A percentile compares a stretch with the other conserved stretches of the same genome.
Evolutionary conservation across 2,329 filamentous ascomycete genomes (phyloP).

Genomic region (Sarocladium brachiariae): DNA sequence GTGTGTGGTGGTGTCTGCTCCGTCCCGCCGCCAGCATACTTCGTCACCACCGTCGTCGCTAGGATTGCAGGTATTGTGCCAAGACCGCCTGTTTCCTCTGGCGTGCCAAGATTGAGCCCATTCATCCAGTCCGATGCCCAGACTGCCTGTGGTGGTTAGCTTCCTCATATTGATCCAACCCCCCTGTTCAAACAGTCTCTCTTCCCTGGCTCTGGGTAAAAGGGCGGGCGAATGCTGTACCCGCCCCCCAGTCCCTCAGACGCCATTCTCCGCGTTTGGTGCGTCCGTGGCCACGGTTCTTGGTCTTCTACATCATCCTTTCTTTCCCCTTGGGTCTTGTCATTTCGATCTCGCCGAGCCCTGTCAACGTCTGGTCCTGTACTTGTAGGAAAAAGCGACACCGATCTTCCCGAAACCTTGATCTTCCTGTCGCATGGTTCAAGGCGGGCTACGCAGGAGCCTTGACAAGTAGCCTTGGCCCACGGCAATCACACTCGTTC

Average conservation of each 20-base stretch:
- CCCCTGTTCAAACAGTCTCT: not conserved
- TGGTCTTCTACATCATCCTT: not conserved
- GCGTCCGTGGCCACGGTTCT: not conserved
- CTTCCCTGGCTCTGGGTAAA: not conserved
- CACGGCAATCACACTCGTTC: too few species aligned
- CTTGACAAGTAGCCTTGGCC: not conserved
- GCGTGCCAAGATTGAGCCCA: constrained; percentile 6
- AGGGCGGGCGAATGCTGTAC: not conserved
- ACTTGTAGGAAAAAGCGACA: not conserved
- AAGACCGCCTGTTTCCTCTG: constrained; percentile 4
- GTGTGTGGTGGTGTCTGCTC: too few species aligned
- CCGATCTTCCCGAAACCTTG: not conserved
- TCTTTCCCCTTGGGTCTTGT: not conserved
- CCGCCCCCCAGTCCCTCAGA: not conserved
- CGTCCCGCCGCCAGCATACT: too few species aligned
- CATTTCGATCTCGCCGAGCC: not conserved
- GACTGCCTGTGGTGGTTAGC: constrained; percentile 8
- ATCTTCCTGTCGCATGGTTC: not conserved
- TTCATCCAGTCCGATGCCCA: constrained; percentile 7
- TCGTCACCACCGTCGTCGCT: too few species aligned
- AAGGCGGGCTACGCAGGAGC: not conserved
- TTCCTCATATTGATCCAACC: not conserved
- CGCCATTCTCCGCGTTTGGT: not conserved
- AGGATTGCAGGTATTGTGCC: not conserved
- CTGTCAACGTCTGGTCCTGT: not conserved